phyloP scores from a whole-genome alignment of 371 early-diverging fungal species.

The Chytridium lagenaria region DNA sequence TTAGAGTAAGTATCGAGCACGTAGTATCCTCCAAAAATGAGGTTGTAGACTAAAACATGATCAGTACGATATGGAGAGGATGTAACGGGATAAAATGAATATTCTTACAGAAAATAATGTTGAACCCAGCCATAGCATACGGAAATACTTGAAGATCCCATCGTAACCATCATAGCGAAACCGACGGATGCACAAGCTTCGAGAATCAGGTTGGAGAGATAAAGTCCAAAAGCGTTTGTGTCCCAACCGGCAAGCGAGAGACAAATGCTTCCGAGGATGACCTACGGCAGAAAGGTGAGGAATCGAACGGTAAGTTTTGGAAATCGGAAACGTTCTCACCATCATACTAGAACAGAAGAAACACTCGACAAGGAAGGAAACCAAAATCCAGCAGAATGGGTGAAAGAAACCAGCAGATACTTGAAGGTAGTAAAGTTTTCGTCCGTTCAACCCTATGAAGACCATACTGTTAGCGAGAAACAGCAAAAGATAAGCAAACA shows the following conservation, averaged over 20 bases:
- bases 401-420: constrained; percentile 19
- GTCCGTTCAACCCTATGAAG: neutral
- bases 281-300: neutral
- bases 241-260: constrained; percentile 13
- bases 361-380: constrained; percentile 14
- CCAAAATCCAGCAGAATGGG: constrained; percentile 19
- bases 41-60: constrained; percentile 12
- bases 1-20: constrained; percentile 5
- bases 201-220: constrained; percentile 3
- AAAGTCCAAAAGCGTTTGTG: neutral
- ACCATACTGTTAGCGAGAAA: neutral
- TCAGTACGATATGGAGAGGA: neutral
- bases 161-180: constrained; percentile 5
- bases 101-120: constrained; percentile 19
- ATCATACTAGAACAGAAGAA: constrained; percentile 17
- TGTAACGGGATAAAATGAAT: too few species aligned
- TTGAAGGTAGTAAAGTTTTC: constrained; percentile 24
- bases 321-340: neutral
- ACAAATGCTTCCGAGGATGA: constrained; percentile 1
- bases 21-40: constrained; percentile 20
- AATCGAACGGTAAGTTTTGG: neutral
- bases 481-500: too few species aligned
- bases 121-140: constrained; percentile 23
- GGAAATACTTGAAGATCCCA: constrained; percentile 11
- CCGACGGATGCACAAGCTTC: constrained; percentile 4